Evolutionary conservation across 805 yeast species (phyloP).

Genomic region (Scheffersomyces amazonensis): DNA sequence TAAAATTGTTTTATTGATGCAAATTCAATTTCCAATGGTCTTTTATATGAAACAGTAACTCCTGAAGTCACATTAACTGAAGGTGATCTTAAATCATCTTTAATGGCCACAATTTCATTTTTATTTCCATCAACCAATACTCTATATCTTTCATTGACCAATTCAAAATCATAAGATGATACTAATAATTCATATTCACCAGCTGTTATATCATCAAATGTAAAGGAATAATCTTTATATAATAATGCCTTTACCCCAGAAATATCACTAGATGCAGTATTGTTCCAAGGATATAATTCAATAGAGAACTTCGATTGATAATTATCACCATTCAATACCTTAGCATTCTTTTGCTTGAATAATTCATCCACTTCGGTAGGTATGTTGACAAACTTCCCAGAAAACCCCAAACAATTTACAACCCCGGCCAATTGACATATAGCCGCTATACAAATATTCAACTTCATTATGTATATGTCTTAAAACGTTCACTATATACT

Average conservation of each 20-base stretch:
- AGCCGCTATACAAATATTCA: not conserved
- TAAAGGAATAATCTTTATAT: conserved; percentile 22
- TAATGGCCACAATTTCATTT: conserved; percentile 17
- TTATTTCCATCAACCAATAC: conserved; percentile 19
- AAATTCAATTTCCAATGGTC: conserved; percentile 20
- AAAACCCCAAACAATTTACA: conserved; percentile 12
- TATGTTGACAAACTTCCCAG: conserved; percentile 24
- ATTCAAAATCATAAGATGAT: conserved; percentile 33
- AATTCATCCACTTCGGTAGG: conserved; percentile 20
- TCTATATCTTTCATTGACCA: conserved; percentile 22
- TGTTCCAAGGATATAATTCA: conserved; percentile 11
- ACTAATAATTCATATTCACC: conserved; percentile 36
- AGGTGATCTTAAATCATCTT: conserved; percentile 14
- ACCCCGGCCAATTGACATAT: not conserved
- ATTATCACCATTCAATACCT: conserved; percentile 33
- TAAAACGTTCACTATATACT: no score
- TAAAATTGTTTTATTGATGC: conserved; percentile 28
- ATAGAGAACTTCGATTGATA: conserved; percentile 30
- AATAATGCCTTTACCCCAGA: conserved; percentile 13
- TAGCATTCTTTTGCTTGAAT: conserved; percentile 6
- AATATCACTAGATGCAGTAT: not conserved
- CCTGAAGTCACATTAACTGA: conserved; percentile 17
- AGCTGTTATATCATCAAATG: conserved; percentile 14
- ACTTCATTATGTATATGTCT: not conserved
- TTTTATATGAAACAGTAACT: conserved; percentile 7